Base-by-base conservation (phyloP, 495 filamentous ascomycete species). In the Penicillium robsamsonii region DNA sequence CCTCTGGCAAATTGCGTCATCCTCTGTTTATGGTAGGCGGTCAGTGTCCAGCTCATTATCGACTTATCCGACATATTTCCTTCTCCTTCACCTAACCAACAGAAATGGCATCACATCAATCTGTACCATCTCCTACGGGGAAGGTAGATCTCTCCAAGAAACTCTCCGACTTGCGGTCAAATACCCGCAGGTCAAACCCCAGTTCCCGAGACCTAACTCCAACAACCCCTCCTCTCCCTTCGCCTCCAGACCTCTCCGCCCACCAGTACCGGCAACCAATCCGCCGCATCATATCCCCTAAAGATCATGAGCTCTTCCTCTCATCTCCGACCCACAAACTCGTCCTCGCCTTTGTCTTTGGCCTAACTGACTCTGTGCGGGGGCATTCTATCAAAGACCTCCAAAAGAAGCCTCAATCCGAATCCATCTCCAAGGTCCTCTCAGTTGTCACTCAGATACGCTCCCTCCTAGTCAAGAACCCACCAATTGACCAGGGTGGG, bases 281-380 rank as follows among this genome's bases (percentile, higher is more conserved):
- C 15, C 80, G 92, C 46, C 84, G 91, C 8, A 96, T 99, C 50
- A 74, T 97, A 24, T 90, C 91, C 4, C 71, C 75, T 2, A 71
- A 81, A 43, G 95, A 99, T 64, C 92, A 94, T 67, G 81, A 89
- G 13, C 72, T 90, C 7, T 99, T 96, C 68, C 79, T 90, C 9
- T 71, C 82, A 12, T 97, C 93, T 0, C 81, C 87, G 0, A 89
- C 92, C 7, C 88, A 92, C 68, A 79, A 72, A 4, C 84, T 97
- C 6, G 77, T 99, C 49, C 66, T 88, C 22, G 82, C 87, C 18
- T 99, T 96, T 65, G 81, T 96, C 58, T 96, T 96, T 63, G 80
- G 82, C 31, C 86, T 97, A 40, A 85, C 91, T 40, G 92, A 97
- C 56, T 84, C 88, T 0, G 89, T 95, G 40, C 76, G 85, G 52